Percentiles rank a stretch among this genome's conserved stretches.
Conservation (phyloP, 2,329 filamentous ascomycete species). For the Shiraia bambusicola region DNA sequence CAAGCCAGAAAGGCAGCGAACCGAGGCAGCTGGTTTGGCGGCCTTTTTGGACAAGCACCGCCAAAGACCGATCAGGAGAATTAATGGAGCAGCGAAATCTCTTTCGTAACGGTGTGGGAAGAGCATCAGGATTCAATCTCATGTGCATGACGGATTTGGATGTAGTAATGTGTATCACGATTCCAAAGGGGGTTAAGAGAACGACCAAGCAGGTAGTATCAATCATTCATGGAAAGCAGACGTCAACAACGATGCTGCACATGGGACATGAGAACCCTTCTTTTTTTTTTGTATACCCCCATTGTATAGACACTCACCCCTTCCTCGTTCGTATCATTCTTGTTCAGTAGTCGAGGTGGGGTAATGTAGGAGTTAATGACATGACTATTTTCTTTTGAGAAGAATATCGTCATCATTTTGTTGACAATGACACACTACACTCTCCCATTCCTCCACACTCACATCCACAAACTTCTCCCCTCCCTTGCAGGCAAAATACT, state of each 20-base stretch:
- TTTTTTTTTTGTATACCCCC: constrained; percentile 7
- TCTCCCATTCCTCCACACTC: neutral
- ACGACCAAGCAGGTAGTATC: neutral
- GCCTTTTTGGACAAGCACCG: constrained; percentile 45
- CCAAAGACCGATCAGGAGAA: constrained; percentile 20
- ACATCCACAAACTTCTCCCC: too few relatives aligned
- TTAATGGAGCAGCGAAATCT: neutral
- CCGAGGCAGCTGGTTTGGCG: constrained; percentile 50
- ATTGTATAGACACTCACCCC: constrained; percentile 1
- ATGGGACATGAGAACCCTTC: neutral
- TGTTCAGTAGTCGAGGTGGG: constrained; percentile 1
- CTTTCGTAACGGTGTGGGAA: neutral
- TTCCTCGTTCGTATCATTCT: neutral
- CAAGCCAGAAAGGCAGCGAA: constrained; percentile 48
- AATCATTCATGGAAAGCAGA: neutral
- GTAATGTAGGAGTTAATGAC: neutral
- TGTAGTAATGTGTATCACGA: neutral
- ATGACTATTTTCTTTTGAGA: neutral
- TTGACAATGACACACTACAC: too few relatives aligned
- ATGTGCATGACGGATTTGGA: neutral
- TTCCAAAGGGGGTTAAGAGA: neutral
- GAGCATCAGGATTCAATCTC: neutral
- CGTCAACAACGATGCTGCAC: neutral
- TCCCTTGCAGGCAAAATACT: constrained; percentile 10
- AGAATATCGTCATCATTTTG: too few relatives aligned